Evolutionary conservation across 805 yeast genomes (phyloP), one percentile per base, ranked within the genome.

Genomic region (Wickerhamiella siamensis): DNA sequence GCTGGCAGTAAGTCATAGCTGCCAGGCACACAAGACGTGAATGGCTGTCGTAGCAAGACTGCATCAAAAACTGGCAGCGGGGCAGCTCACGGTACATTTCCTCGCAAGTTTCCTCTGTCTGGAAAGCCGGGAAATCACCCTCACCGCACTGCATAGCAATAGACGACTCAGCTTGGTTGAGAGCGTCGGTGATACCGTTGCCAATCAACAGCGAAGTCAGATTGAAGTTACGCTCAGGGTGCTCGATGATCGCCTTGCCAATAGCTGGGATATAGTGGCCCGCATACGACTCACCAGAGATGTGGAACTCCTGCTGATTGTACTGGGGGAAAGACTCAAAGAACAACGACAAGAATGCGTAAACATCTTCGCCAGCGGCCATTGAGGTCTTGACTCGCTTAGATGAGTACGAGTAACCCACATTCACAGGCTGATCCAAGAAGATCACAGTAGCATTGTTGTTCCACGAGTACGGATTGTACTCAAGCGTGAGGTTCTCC

Each of bases 241-340:
- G 74, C 50, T 49, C 64, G 61, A 65, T 45, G 44, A 75, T 72
- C 53, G 74, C 77, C 38, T 67, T 65, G 36, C 78, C 79, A 52
- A 75, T 82, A n/a, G 73, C 83, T 15, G 98, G 98, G 50, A 88
- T 79, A 65, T 88, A 87, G 62, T 84, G 95, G 41, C 96, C 96
- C 21, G 88, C 96, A 57, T 87, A 86, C 15, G 94, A 82, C 62
- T 86, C 96, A 53, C 96, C 96, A 39, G 95, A 80, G 59, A 86
- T 81, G 63, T 84, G 95, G 77, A 86, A 83, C 34, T 70, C 69
- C 44, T 44, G 42, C 43, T 69, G 62, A 39, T 68, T 55, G 61
- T 78, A 78, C 59, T 83, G 75, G 38, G 95, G 94, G 70, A 83
- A 86, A 54, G 81, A 78, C 59, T 79, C 75, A 70, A 80, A 88